Evolutionary conservation across 1,139 yeast species (phyloP).

Genomic region (Hansenula sp.): DNA sequence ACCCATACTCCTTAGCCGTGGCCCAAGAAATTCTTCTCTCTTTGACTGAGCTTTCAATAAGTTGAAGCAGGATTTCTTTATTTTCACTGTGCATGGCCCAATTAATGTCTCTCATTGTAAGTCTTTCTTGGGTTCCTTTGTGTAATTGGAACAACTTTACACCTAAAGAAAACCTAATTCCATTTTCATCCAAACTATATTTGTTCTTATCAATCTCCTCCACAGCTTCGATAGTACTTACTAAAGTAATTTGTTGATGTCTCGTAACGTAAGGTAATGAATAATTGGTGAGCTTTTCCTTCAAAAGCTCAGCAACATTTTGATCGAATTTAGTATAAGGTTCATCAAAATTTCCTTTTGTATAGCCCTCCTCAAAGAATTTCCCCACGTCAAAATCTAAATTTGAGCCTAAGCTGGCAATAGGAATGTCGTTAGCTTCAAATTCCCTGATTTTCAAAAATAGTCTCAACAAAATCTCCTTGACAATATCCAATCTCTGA

Average conservation of each 20-base stretch:
- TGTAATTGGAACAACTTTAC: slow-evolving; percentile 64
- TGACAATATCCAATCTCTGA: slow-evolving; percentile 54
- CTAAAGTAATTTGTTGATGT: slow-evolving; percentile 85
- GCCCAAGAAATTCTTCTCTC: slow-evolving; percentile 53
- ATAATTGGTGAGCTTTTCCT: slow-evolving; percentile 57
- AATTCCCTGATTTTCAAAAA: slow-evolving; percentile 48
- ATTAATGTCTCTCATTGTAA: slow-evolving; percentile 75
- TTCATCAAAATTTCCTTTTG: slow-evolving; percentile 28
- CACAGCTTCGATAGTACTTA: slow-evolving; percentile 64
- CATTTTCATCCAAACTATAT: slow-evolving; percentile 66
- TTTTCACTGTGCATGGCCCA: slow-evolving; percentile 89
- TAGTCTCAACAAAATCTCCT: slow-evolving; percentile 52
- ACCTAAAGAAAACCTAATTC: slow-evolving; percentile 68
- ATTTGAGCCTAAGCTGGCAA: slow-evolving; percentile 32
- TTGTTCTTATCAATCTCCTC: slow-evolving; percentile 47
- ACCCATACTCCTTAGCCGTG: slow-evolving; percentile 54
- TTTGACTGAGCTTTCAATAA: slow-evolving; percentile 46
- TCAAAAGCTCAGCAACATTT: slow-evolving; percentile 45
- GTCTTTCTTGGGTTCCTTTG: slow-evolving; percentile 38
- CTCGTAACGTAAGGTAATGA: slow-evolving; percentile 81
- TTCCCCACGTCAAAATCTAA: slow-evolving; percentile 32
- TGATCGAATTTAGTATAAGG: slow-evolving; percentile 41
- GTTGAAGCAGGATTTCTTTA: slow-evolving; percentile 58
- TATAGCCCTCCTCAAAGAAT: slow-evolving; percentile 25
- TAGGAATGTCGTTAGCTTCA: slow-evolving; percentile 35